A percentile compares a stretch with the other conserved stretches of the same genome.
These are phyloP conservation scores for Monilinia laxa DNA, from an alignment of 2,329 filamentous ascomycete genomes.

Conservation along the genomic window DNA sequence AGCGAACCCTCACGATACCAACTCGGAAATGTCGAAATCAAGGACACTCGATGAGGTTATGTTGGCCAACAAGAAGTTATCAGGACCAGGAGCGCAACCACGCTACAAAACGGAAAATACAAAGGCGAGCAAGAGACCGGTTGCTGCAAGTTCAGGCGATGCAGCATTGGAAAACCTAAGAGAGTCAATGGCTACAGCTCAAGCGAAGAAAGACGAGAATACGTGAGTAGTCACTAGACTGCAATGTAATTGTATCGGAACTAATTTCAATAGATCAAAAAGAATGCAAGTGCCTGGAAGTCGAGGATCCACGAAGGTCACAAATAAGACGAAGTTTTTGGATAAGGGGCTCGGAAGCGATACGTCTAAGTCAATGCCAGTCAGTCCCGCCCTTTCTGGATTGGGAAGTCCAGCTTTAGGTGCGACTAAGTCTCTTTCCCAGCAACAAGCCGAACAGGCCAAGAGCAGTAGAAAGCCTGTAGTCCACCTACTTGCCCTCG, in stretches of 20 bases:
- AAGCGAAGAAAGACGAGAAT: conserved; percentile 49
- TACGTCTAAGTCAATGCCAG: conserved; percentile 46
- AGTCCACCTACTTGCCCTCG: conserved; percentile 60
- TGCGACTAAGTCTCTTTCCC: conserved; percentile 51
- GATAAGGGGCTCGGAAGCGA: conserved; percentile 33
- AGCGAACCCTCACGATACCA: conserved; percentile 44
- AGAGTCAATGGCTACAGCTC: conserved; percentile 46
- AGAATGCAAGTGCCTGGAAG: conserved; percentile 30
- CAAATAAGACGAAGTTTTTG: conserved; percentile 36
- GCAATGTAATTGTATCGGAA: conserved; percentile 23
- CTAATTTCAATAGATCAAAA: conserved; percentile 44
- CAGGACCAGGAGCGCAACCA: conserved; percentile 2
- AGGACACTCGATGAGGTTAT: conserved; percentile 3
- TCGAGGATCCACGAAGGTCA: conserved; percentile 31
- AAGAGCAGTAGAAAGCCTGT: conserved; percentile 54
- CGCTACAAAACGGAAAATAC: conserved; percentile 11
- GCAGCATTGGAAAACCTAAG: conserved; percentile 53
- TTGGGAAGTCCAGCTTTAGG: conserved; percentile 54
- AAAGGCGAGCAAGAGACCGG: conserved; percentile 16
- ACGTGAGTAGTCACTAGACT: conserved; percentile 43
- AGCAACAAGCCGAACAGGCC: conserved; percentile 52
- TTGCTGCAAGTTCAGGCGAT: conserved; percentile 45
- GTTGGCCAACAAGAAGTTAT: conserved; percentile 19
- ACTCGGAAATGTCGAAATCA: conserved; percentile 12
- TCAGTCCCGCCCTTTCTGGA: conserved; percentile 57